Conservation (phyloP, 257 asterid species). For the Osmanthus fragrans region DNA sequence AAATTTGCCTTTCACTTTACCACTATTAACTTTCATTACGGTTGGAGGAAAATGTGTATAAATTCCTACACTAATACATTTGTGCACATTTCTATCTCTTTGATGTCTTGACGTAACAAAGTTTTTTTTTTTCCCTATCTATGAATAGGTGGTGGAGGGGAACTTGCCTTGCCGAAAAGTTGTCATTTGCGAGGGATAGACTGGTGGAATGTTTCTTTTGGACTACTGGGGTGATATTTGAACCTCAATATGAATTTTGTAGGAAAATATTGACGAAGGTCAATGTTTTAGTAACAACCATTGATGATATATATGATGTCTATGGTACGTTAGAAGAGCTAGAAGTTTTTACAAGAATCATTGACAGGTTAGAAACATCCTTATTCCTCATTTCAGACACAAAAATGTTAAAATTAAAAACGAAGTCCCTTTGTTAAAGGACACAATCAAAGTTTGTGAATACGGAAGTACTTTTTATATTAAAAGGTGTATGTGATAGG, state of each 20-base stretch:
- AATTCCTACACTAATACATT: no score
- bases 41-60: background rate
- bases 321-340: constrained; percentile 15
- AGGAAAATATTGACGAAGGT: background rate
- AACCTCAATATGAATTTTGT: constrained; percentile 2
- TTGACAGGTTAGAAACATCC: background rate
- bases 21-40: no score
- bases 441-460: no score
- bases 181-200: constrained; percentile 19
- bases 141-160: constrained; percentile 24
- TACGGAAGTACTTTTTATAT: background rate
- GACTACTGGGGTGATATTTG: constrained; percentile 8
- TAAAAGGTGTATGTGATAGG: background rate
- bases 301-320: constrained; percentile 14
- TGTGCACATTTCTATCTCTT: no score
- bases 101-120: no score
- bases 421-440: background rate
- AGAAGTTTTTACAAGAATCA: background rate
- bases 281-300: background rate
- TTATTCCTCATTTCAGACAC: background rate
- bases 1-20: no score
- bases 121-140: background rate
- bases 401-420: no score
- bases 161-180: constrained; percentile 2
- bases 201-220: constrained; percentile 18